Conservation (phyloP, 192 early-diverging fungal genomes). For the Coemansia sp. region DNA sequence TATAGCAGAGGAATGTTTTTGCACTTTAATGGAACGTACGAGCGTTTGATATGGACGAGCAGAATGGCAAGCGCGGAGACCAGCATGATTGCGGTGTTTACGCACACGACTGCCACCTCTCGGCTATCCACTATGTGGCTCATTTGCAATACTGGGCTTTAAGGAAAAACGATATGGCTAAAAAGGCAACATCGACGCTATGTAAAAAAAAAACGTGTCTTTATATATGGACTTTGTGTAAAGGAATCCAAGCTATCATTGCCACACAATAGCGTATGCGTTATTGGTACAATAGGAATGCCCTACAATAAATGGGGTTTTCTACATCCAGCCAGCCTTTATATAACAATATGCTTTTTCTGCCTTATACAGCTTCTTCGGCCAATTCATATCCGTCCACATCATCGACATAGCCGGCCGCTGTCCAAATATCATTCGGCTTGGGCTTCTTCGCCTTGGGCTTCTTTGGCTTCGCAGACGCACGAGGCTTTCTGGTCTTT, state of each 20-base stretch:
- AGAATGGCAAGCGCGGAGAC: constrained; percentile 15
- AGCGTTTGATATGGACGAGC: constrained; percentile 31
- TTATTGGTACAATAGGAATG: background rate
- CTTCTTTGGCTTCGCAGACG: background rate
- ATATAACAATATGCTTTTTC: background rate
- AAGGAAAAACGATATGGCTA: background rate
- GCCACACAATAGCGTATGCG: background rate
- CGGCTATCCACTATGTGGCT: constrained; percentile 13
- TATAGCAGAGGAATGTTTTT: constrained; percentile 48
- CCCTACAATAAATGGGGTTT: background rate
- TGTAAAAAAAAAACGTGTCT: background rate
- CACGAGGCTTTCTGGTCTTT: no score
- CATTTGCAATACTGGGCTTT: background rate
- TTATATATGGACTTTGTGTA: background rate
- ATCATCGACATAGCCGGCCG: constrained; percentile 20
- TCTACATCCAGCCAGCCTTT: background rate
- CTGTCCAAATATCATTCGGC: constrained; percentile 3
- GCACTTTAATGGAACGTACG: constrained; percentile 40
- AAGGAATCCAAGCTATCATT: background rate
- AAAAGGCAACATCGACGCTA: background rate
- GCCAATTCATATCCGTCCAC: constrained; percentile 30
- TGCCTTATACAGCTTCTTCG: constrained; percentile 20
- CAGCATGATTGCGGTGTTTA: constrained; percentile 25
- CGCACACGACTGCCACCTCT: constrained; percentile 30
- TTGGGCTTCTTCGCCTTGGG: background rate